Evolutionary conservation across 164 flowering plant genomes (phyloP), one percentile per base, ranked within the genome.

Genomic region (Dillenia suffruticosa): DNA sequence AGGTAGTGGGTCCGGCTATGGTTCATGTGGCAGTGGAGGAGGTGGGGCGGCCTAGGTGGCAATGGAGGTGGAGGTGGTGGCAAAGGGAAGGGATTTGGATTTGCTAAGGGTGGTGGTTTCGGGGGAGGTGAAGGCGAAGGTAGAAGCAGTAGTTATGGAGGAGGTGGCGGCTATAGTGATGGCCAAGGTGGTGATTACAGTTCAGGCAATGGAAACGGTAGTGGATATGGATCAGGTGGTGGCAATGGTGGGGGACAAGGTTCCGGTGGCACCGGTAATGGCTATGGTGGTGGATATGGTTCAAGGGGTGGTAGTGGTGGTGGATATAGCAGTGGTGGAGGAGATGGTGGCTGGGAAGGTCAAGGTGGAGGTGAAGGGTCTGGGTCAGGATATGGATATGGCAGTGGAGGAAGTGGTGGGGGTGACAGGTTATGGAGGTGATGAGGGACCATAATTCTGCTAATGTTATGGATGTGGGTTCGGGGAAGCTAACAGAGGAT

Each of bases 121-220:
- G 24, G 56, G 14, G 54, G 59, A 2, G 63, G 49, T n/a, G 56
- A 32, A 5, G 46, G 50, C 19, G 72, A 57, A 54, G 68, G 73
- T 0, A 15, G 46, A 0, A 67, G 69, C n/a, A 46, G 58, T 9
- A 63, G 69, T 14, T 19, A 5, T 47, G 72, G 76, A 1, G 46
- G 32, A 9, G 64, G 68, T 49, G 70, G 60, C 10, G 22, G 58
- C 43, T 53, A 54, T 1, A 43, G 48, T 9, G 44, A 55, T 48
- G 68, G 72, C 9, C 17, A 10, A 14, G 64, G 68, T 13, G 68
- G 72, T 0, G 48, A 40, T 22, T 46, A 63, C 11, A 26, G 46
- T 26, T 58, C 63, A 12, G 14, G 1, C 12, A 47, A 58, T 14
- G 58, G 53, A 3, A 47, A 52, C 1, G 63, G 67, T 12, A 26